Evolutionary conservation across 495 filamentous ascomycete species (phyloP).

Genomic region (Talaromyces proteolyticus): DNA sequence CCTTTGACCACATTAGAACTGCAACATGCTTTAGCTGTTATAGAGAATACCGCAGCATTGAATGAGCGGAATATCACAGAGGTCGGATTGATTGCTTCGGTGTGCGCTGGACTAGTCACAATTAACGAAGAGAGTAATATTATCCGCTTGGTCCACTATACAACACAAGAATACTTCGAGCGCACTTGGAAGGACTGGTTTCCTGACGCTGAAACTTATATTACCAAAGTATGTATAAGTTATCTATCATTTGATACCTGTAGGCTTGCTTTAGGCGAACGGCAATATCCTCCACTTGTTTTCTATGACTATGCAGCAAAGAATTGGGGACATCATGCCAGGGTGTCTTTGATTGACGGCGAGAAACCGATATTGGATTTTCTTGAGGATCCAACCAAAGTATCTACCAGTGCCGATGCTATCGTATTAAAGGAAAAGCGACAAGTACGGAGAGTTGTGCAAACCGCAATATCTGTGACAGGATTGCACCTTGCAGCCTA

Average conservation of each 20-base stretch:
- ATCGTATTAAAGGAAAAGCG: too few species aligned
- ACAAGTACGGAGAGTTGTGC: too few species aligned
- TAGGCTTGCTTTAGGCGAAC: constrained; percentile 3
- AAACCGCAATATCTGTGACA: too few species aligned
- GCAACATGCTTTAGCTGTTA: constrained; percentile 12
- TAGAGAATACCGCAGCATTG: not conserved
- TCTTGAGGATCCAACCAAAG: not conserved
- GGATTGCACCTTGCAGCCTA: too few species aligned
- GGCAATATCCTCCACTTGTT: constrained; percentile 19
- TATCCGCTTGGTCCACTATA: constrained; percentile 22
- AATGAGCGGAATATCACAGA: constrained; percentile 3
- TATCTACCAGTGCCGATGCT: too few species aligned
- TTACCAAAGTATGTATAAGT: constrained; percentile 12
- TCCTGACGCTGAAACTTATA: constrained; percentile 6
- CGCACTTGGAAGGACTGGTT: constrained; percentile 1
- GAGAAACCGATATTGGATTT: not conserved
- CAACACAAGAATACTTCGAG: constrained; percentile 22
- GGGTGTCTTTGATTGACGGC: constrained; percentile 15
- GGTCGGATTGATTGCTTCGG: constrained; percentile 3
- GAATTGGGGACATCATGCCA: constrained; percentile 35
- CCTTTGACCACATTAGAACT: constrained; percentile 8
- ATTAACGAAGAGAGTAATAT: constrained; percentile 19
- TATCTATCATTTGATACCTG: constrained; percentile 8
- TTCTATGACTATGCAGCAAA: constrained; percentile 33
- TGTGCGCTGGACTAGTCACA: constrained; percentile 20